Evolutionary conservation across 2,329 filamentous ascomycete species (phyloP), one percentile per base, ranked within the genome.

Genomic region (Neofusicoccum sp.): DNA sequence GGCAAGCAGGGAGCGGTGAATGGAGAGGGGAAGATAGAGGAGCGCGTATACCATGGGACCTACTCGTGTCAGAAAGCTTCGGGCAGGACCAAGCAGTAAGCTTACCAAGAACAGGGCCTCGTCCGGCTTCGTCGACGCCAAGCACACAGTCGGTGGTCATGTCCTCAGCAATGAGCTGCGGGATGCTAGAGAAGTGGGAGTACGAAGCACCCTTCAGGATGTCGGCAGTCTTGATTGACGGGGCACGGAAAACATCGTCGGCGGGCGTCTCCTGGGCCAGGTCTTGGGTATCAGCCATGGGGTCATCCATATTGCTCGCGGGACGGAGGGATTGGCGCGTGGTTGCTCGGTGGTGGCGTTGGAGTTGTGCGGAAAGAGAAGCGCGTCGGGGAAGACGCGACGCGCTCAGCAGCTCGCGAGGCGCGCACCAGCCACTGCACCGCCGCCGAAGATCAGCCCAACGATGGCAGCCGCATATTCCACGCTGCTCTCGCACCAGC

Each of bases 41-140:
- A 86, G 78, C 51, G 80, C 83, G 72, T 88, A 88, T 57, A 89
- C 84, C 86, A 87, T 89, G 16, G 85, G 86, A 28, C 84, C 80
- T 81, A 61, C 51, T 20, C 1, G 3, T 43, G 36, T 59, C 14
- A 59, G 57, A 26, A 8, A 24, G 24, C 5, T 7, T 4, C 31
- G 12, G 28, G 8, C 16, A 2, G 11, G 14, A 7, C 6, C 11
- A 11, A 3, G 56, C 8, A 9, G 31, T 20, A 1, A 28, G 67
- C 60, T 81, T 88, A 66, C 90, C 93, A 11, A 98, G 84, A n/a
- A 97, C 93, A 26, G 93, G 93, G 1, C 93, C 93, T 70, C 93
- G 86, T 47, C 93, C 93, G 66, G 93, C 93, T 80, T 98, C 93
- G 74, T 98, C 93, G 54, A 98, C 89, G 64, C 93, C 93, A 24